Evolutionary conservation across 2,329 filamentous ascomycete genomes (phyloP).

Genomic region (Graphilbum sp.): DNA sequence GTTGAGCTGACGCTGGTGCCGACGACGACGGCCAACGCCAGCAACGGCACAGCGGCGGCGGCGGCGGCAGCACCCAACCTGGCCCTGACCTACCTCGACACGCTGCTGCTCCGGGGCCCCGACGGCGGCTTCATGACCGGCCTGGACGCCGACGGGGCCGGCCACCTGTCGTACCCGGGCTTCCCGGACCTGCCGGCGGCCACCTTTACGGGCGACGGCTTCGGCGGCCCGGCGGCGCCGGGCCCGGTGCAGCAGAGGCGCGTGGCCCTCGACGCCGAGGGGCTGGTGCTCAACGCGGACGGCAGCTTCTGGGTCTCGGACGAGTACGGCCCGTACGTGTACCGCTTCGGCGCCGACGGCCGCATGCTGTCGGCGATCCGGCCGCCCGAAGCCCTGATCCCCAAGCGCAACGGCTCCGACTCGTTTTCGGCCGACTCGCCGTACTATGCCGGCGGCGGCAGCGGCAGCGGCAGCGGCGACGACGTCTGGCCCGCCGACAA

Average conservation of each 20-base stretch:
- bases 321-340: constrained; percentile 56
- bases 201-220: constrained; percentile 51
- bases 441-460: constrained; percentile 34
- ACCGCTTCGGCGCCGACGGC: constrained; percentile 43
- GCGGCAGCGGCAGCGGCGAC: constrained; percentile 29
- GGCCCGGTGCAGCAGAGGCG: constrained; percentile 20
- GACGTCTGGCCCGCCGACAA: constrained; percentile 38
- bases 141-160: constrained; percentile 41
- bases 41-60: constrained; percentile 15
- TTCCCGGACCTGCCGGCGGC: constrained; percentile 47
- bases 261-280: constrained; percentile 49
- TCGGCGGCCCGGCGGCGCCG: constrained; percentile 32
- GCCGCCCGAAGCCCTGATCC: constrained; percentile 48
- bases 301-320: constrained; percentile 53
- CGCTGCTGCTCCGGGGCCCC: constrained; percentile 47
- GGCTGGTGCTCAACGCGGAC: constrained; percentile 41
- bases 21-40: constrained; percentile 20
- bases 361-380: constrained; percentile 46
- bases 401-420: constrained; percentile 39
- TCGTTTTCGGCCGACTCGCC: constrained; percentile 49
- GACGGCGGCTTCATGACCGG: constrained; percentile 45
- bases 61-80: constrained; percentile 40
- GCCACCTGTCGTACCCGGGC: constrained; percentile 34
- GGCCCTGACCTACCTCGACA: constrained; percentile 44
- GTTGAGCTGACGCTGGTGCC: constrained; percentile 38